These are phyloP conservation scores for Mucor circinelloides DNA, from an alignment of 371 early-diverging fungal genomes.

Conservation along the genomic window DNA sequence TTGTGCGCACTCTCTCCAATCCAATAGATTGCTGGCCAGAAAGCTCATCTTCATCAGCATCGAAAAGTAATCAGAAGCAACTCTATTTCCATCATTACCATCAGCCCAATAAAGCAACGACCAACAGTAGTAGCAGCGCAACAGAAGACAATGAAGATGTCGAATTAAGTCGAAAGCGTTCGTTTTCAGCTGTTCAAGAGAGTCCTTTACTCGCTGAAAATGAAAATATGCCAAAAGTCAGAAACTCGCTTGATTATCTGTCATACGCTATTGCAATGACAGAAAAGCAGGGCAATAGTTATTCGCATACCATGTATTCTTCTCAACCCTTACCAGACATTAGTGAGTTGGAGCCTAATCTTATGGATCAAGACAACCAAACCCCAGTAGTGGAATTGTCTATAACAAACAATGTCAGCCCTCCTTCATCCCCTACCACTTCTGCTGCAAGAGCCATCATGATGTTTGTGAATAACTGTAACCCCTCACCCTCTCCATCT, in stretches of 20 bases:
- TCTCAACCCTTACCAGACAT: conserved; percentile 36
- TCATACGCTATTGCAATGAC: conserved; percentile 48
- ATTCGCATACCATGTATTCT: background rate
- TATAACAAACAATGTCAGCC: conserved; percentile 8
- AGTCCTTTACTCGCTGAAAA: background rate
- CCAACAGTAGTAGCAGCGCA: background rate
- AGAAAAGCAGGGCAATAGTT: conserved; percentile 12
- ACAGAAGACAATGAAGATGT: background rate
- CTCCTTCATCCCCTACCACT: conserved; percentile 38
- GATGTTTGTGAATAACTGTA: conserved; percentile 33
- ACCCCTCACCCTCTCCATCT: background rate
- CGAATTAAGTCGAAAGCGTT: background rate
- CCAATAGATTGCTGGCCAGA: background rate
- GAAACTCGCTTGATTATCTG: conserved; percentile 33
- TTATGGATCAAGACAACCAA: conserved; percentile 22
- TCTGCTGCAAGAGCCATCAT: conserved; percentile 47
- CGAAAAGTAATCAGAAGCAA: background rate
- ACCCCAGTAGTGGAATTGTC: background rate
- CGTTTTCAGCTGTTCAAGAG: background rate
- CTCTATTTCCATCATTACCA: conserved; percentile 3
- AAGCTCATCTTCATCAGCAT: background rate
- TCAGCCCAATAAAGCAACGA: background rate
- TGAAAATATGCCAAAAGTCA: background rate
- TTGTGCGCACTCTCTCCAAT: conserved; percentile 27
- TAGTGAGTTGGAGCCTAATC: conserved; percentile 24